Evolutionary conservation across 305 asterid genomes (phyloP).

Genomic region (Fraxinus velutina): DNA sequence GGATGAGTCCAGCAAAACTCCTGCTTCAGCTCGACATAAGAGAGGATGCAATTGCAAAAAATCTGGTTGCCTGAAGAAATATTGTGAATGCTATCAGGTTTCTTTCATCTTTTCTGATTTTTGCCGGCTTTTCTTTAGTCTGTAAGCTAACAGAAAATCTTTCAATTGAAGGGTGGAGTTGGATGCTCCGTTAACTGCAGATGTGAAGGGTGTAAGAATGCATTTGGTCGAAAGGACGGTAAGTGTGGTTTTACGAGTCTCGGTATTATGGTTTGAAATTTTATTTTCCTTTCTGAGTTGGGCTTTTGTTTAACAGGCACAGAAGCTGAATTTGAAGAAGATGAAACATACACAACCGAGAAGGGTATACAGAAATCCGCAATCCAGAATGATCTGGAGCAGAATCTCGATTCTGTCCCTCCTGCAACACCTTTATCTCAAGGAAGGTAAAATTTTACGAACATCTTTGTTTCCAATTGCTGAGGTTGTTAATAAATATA

Average conservation of each 20-base stretch:
- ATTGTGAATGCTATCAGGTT: conserved; percentile 99
- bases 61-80: conserved; percentile 91
- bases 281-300: conserved; percentile 23
- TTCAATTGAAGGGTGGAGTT: conserved; percentile 67
- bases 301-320: conserved; percentile 38
- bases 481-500: not conserved
- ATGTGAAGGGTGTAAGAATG: conserved; percentile 94
- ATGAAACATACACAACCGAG: conserved; percentile 46
- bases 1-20: conserved; percentile 82
- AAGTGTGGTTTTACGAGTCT: conserved; percentile 25
- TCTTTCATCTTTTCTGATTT: conserved; percentile 3
- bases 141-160: conserved; percentile 25
- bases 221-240: conserved; percentile 87
- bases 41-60: conserved; percentile 99
- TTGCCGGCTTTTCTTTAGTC: not conserved
- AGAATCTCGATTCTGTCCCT: conserved; percentile 42
- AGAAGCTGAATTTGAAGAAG: conserved; percentile 64
- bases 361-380: conserved; percentile 34
- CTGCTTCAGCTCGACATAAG: conserved; percentile 97
- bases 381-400: conserved; percentile 43
- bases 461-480: not conserved
- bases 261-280: not conserved
- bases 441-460: conserved; percentile 42
- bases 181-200: conserved; percentile 95
- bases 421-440: conserved; percentile 66